Evolutionary conservation across 2,329 filamentous ascomycete genomes (phyloP).

Genomic region (Colletotrichum sansevieriae): DNA sequence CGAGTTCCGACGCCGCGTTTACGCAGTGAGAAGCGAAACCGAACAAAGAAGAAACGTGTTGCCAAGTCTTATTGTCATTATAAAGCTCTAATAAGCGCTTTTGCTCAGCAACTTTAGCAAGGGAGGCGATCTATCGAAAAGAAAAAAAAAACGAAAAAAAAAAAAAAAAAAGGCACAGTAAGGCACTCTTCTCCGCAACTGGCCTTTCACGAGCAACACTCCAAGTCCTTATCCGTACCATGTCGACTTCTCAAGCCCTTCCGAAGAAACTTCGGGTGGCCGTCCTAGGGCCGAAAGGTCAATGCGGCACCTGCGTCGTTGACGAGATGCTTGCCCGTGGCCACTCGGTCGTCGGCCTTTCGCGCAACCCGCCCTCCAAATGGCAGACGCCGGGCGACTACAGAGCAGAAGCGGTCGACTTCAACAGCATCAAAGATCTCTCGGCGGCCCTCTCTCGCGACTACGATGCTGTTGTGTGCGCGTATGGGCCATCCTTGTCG

Average conservation of each 20-base stretch:
- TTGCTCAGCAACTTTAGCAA: too few species aligned
- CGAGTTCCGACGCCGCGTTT: too few species aligned
- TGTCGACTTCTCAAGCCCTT: background rate
- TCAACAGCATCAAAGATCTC: conserved; percentile 11
- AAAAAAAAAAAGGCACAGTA: too few species aligned
- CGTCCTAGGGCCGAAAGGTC: conserved; percentile 3
- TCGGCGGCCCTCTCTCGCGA: background rate
- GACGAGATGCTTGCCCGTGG: conserved; percentile 7
- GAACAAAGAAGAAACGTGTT: too few species aligned
- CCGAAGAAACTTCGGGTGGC: background rate
- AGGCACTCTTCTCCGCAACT: too few species aligned
- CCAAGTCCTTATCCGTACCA: background rate
- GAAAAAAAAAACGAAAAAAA: too few species aligned
- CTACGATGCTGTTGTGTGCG: conserved; percentile 15
- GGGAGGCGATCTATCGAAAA: too few species aligned
- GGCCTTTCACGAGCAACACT: too few species aligned
- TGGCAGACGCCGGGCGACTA: background rate
- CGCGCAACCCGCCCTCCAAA: background rate
- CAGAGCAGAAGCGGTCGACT: background rate
- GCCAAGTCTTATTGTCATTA: too few species aligned
- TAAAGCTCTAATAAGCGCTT: too few species aligned
- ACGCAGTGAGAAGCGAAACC: too few species aligned
- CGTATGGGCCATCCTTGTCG: conserved; percentile 2
- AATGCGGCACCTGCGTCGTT: conserved; percentile 8
- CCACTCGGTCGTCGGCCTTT: background rate